phyloP scores from a whole-genome alignment of 2,329 filamentous ascomycete species.

The Aspergillus thermomutatus region DNA sequence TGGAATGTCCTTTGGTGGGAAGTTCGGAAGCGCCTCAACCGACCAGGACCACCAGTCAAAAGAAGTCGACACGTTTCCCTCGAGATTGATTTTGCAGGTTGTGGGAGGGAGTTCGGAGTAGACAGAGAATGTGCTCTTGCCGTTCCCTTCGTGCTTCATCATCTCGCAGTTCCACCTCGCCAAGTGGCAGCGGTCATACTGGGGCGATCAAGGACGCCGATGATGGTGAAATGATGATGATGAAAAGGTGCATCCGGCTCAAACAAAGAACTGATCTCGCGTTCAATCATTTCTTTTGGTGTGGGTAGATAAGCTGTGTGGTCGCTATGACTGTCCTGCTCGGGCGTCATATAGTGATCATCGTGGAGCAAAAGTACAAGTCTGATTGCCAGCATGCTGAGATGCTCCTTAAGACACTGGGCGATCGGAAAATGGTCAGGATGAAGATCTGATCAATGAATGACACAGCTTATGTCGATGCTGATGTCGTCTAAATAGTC shows the following conservation, averaged over 20 bases:
- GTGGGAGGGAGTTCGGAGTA: neutral
- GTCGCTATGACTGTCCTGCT: neutral
- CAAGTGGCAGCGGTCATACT: neutral
- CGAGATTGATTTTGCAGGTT: neutral
- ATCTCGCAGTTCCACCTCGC: neutral
- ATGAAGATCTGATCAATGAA: neutral
- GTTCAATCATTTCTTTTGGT: neutral
- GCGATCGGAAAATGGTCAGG: neutral
- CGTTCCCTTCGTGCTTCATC: neutral
- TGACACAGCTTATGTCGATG: neutral
- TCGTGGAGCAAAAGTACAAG: neutral
- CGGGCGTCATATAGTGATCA: neutral
- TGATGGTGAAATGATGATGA: neutral
- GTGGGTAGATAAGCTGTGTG: neutral
- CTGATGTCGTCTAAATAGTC: neutral
- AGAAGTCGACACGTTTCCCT: neutral
- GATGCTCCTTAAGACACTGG: neutral
- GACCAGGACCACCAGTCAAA: neutral
- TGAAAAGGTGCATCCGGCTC: neutral
- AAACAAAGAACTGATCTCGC: neutral
- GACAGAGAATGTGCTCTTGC: neutral
- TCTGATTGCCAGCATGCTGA: neutral
- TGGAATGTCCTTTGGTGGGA: neutral
- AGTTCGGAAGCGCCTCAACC: neutral
- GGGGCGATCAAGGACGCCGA: neutral